Conservation (phyloP, 495 filamentous ascomycete genomes). For the Penicillium cosmopolitanum region DNA sequence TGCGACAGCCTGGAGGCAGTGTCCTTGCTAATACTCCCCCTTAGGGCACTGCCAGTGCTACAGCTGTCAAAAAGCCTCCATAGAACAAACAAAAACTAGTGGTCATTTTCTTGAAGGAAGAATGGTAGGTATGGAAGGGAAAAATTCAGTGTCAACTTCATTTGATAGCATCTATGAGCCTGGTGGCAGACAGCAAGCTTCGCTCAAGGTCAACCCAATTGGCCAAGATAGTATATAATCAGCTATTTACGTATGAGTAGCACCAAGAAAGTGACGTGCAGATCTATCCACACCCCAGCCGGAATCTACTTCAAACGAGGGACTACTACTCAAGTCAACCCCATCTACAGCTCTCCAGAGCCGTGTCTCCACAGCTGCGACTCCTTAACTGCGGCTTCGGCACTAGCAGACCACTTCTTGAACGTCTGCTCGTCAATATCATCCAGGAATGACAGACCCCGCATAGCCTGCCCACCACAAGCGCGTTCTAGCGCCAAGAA, state of each 20-base stretch:
- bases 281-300: no score
- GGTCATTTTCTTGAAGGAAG: no score
- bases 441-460: conserved; percentile 67
- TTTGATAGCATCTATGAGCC: not conserved
- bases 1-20: no score
- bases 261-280: no score
- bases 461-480: conserved; percentile 70
- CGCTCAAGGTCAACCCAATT: not conserved
- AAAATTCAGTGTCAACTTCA: not conserved
- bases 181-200: not conserved
- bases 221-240: not conserved
- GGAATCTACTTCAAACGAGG: not conserved
- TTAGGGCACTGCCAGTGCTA: not conserved
- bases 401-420: conserved; percentile 25
- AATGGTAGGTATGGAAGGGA: not conserved
- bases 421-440: conserved; percentile 30
- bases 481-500: conserved; percentile 77
- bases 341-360: conserved; percentile 26
- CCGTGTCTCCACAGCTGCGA: conserved; percentile 14
- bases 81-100: no score
- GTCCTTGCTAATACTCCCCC: no score
- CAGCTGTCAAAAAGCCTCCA: not conserved
- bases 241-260: not conserved
- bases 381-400: conserved; percentile 30
- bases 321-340: not conserved